A percentile compares a stretch with the other conserved stretches of the same genome.
These are phyloP conservation scores for Sporobolomyces phaffii DNA, from an alignment of 768 basidiomycete genomes.

Conservation along the genomic window DNA sequence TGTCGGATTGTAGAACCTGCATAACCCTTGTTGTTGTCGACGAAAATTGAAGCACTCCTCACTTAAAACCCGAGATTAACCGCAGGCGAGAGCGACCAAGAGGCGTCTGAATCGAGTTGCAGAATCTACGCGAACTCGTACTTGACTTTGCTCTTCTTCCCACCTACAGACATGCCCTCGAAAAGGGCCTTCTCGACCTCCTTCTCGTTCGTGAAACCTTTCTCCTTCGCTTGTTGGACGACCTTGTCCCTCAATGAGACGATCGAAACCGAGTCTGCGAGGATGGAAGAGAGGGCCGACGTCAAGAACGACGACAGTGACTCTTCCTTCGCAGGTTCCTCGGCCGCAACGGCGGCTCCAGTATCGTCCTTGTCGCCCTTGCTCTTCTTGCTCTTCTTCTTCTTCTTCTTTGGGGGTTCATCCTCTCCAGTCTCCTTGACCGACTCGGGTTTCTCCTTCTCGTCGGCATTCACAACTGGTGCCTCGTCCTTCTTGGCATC, in stretches of 20 bases:
- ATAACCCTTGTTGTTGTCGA: too few relatives aligned
- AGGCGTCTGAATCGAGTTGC: too few relatives aligned
- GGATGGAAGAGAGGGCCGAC: conserved; percentile 8
- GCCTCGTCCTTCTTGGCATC: background rate
- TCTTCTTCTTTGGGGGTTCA: conserved; percentile 22
- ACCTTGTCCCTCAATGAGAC: conserved; percentile 1
- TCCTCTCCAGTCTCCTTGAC: background rate
- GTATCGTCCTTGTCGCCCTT: background rate
- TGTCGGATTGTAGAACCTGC: too few relatives aligned
- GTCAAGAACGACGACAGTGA: conserved; percentile 20
- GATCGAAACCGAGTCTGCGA: conserved; percentile 19
- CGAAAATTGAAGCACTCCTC: too few relatives aligned
- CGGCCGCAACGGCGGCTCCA: background rate
- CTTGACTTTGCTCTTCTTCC: conserved; percentile 34
- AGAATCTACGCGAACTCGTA: conserved; percentile 27
- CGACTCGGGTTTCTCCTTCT: background rate
- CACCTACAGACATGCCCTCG: conserved; percentile 30
- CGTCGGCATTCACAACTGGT: background rate
- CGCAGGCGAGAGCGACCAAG: too few relatives aligned
- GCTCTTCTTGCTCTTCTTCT: conserved; percentile 25
- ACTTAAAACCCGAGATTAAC: too few relatives aligned
- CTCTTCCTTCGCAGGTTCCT: background rate
- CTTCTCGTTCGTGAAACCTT: conserved; percentile 11
- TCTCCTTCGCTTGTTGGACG: conserved; percentile 14
- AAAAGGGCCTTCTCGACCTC: conserved; percentile 24